Base-by-base conservation (phyloP, 371 early-diverging fungal species). In the Saksenaea vasiformis region DNA sequence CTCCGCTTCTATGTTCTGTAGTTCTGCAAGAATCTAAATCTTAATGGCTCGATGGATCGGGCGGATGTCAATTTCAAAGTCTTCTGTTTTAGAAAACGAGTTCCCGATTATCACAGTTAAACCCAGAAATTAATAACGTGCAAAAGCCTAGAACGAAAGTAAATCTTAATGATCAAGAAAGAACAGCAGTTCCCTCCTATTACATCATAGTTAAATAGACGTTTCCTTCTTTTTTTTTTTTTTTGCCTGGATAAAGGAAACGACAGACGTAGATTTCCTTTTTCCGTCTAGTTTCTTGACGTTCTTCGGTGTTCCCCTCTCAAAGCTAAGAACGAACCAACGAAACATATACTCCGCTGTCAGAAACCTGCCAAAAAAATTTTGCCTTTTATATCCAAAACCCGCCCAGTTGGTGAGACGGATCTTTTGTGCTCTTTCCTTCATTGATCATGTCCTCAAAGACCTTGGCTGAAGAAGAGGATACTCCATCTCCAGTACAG, bases 291-390 rank as follows among this genome's bases (percentile, higher is more conserved):
- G 39, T 39, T 39, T 39, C 39, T 39, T 17, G 22, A 17, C 22
- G 10, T 47, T 17, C 26, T 47, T 47, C 22, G 3, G 17, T 47
- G 5, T 19, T 19, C 51, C 22, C 19, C 43, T 41, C n/a, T 22
- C 10, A 47, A 47, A 22, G 22, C 2, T 3, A n/a, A 39, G 39
- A 39, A 5, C n/a, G 24, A 47, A 22, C 22, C 51, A n/a, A 11
- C 51, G 22, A 17, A 14, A 47, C 51, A 47, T 39, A 22, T 10
- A 22, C 22, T 47, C 51, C 51, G 51, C n/a, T 47, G 11, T 5
- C 51, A 47, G 51, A 47, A 47, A 47, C 51, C 51, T 47, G 22
- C 51, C 51, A 17, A 22, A 47, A 47, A 47, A 47, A 47, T 47
- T 47, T 47, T 47, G 47, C 47, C 47, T 47, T 2, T 22, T 24